Evolutionary conservation across 345 rosid species (phyloP).

Genomic region (Microthlaspi erraticum): DNA sequence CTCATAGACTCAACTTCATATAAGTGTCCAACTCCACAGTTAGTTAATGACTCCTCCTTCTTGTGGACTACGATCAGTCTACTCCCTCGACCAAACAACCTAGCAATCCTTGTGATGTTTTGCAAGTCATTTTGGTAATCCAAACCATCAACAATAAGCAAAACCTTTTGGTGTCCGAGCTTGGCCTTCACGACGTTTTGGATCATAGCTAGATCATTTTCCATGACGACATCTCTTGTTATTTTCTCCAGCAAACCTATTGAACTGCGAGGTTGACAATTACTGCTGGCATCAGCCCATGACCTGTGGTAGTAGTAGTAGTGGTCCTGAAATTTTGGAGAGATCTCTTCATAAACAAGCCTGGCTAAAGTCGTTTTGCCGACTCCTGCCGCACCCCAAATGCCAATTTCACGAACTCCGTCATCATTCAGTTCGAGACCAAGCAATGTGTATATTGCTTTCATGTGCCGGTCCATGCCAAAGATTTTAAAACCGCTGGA

Average conservation of each 20-base stretch:
- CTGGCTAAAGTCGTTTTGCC: constrained; percentile 15
- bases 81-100: constrained; percentile 20
- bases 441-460: neutral
- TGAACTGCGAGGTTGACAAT: neutral
- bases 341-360: constrained; percentile 8
- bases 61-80: constrained; percentile 12
- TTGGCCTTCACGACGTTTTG: constrained; percentile 18
- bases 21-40: neutral
- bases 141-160: constrained; percentile 17
- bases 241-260: constrained; percentile 13
- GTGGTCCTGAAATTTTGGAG: constrained; percentile 23
- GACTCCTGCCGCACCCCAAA: neutral
- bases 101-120: neutral
- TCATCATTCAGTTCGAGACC: neutral
- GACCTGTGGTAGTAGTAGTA: neutral
- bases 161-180: constrained; percentile 25
- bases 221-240: neutral
- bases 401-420: neutral
- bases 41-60: neutral
- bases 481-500: neutral
- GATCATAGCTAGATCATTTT: no score
- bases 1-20: constrained; percentile 24
- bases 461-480: constrained; percentile 1
- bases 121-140: neutral
- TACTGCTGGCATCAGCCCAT: no score